phyloP scores from a whole-genome alignment of 83 land plant species.

The Thuja plicata region DNA sequence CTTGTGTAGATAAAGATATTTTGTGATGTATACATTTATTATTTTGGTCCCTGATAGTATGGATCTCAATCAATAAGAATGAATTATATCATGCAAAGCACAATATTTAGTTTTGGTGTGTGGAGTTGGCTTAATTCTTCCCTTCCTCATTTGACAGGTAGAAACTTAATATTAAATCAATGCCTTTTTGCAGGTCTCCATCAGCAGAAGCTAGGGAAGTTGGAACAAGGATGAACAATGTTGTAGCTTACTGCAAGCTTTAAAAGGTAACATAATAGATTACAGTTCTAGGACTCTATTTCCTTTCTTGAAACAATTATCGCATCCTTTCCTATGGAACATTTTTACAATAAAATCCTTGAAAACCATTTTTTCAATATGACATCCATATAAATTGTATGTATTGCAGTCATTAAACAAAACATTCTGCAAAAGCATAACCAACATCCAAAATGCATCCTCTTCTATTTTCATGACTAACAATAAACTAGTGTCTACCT shows the following conservation, averaged over 20 bases:
- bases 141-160: too few species aligned
- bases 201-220: too few species aligned
- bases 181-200: too few species aligned
- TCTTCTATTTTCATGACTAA: slow-evolving; percentile 54
- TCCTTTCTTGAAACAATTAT: not conserved
- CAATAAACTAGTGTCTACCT: not conserved
- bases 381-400: slow-evolving; percentile 49
- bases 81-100: too few species aligned
- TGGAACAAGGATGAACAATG: not conserved
- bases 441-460: slow-evolving; percentile 59
- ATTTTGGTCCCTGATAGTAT: too few species aligned
- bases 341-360: slow-evolving; percentile 42
- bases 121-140: too few species aligned
- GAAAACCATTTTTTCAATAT: slow-evolving; percentile 48
- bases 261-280: not conserved
- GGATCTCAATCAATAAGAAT: too few species aligned
- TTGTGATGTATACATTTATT: too few species aligned
- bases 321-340: slow-evolving; percentile 33
- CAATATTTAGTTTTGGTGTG: too few species aligned
- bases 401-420: slow-evolving; percentile 40
- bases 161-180: too few species aligned
- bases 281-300: slow-evolving; percentile 1
- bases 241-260: not conserved
- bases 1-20: too few species aligned
- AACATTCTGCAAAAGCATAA: slow-evolving; percentile 46